phyloP scores from a whole-genome alignment of 768 basidiomycete species.

The Rhizopogon rudus region DNA sequence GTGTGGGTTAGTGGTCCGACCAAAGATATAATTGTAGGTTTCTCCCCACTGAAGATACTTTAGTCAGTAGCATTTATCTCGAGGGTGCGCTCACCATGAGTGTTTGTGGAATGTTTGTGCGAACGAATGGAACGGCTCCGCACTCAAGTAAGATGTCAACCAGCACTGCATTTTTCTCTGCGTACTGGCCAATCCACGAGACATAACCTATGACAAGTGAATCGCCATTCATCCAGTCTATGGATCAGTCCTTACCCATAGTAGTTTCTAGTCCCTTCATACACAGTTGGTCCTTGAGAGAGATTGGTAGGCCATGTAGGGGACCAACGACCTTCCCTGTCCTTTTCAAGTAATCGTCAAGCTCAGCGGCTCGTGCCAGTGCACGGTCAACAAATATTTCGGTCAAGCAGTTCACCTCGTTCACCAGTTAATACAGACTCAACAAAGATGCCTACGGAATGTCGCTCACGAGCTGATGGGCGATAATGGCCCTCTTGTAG shows the following conservation, averaged over 20 bases:
- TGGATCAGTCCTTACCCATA: constrained; percentile 32
- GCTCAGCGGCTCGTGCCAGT: constrained; percentile 52
- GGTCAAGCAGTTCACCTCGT: constrained; percentile 73
- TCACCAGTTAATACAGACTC: not conserved
- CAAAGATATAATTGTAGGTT: constrained; percentile 74
- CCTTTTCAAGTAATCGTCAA: constrained; percentile 56
- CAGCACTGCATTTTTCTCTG: constrained; percentile 54
- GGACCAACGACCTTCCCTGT: constrained; percentile 68
- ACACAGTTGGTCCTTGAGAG: constrained; percentile 69
- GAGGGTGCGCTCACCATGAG: constrained; percentile 45
- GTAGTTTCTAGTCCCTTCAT: constrained; percentile 67
- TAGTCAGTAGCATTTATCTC: not conserved
- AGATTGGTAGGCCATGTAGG: constrained; percentile 71
- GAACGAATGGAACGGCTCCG: constrained; percentile 69
- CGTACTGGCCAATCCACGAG: constrained; percentile 60
- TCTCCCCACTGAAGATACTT: constrained; percentile 56
- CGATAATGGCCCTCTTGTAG: constrained; percentile 71
- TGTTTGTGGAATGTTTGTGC: constrained; percentile 72
- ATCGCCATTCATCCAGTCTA: constrained; percentile 14
- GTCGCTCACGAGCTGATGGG: constrained; percentile 60
- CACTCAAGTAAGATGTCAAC: constrained; percentile 57
- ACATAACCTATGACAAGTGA: constrained; percentile 36
- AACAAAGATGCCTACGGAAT: constrained; percentile 10
- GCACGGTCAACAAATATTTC: constrained; percentile 77
- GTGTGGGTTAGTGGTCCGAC: constrained; percentile 70